Evolutionary conservation across 2,329 filamentous ascomycete species (phyloP).

Genomic region (Ophiostoma montium): DNA sequence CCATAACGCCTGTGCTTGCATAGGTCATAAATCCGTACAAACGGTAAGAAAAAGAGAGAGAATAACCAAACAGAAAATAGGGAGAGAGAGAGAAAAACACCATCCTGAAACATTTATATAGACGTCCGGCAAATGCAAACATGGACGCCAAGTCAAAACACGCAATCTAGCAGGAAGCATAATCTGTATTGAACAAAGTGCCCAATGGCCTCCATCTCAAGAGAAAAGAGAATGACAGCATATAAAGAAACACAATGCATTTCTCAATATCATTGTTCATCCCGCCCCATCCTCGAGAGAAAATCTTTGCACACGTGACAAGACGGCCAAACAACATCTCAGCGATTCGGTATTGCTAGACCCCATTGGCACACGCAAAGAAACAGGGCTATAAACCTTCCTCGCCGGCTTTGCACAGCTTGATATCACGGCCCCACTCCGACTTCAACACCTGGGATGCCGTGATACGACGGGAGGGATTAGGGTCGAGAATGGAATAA

Average conservation of each 20-base stretch:
- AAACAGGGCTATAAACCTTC: conserved; percentile 43
- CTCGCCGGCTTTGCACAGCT: conserved; percentile 89
- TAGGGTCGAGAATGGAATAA: conserved; percentile 94
- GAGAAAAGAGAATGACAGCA: not conserved
- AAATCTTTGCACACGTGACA: not conserved
- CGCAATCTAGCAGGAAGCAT: not conserved
- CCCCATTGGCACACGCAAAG: not conserved
- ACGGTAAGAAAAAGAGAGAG: not conserved
- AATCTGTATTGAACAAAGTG: not conserved
- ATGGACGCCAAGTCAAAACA: not conserved
- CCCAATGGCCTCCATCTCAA: not conserved
- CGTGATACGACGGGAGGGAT: conserved; percentile 80
- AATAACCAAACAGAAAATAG: not conserved
- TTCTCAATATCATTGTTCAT: not conserved
- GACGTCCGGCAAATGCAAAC: not conserved
- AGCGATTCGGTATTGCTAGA: not conserved
- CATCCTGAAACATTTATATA: not conserved
- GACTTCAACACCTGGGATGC: conserved; percentile 95
- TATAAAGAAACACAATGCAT: too few species aligned
- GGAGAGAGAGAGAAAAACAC: not conserved
- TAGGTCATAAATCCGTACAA: too few species aligned
- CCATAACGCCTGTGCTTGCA: too few species aligned
- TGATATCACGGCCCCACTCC: conserved; percentile 97
- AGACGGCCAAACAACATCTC: not conserved
- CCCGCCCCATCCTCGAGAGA: too few species aligned